Base-by-base conservation (phyloP, 106 monocot genomes). In the Chionographis japonica region DNA sequence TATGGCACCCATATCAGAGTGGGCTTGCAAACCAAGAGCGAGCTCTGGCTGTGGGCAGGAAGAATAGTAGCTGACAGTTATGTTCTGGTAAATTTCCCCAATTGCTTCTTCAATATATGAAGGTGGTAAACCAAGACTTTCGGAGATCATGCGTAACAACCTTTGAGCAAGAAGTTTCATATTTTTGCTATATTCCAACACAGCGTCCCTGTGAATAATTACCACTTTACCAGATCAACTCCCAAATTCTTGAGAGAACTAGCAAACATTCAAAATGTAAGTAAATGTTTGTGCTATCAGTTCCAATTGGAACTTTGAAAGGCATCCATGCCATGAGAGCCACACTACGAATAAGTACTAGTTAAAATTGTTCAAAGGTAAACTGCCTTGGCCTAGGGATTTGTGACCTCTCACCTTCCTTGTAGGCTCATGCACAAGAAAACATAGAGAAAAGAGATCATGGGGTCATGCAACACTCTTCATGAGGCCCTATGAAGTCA, bases 41-140 rank as follows among this genome's bases (percentile, higher is more conserved):
- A 99, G 87, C 66, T 99, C 98, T 52, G 98, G 98, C 69, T 90
- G 93, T 20, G 98, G 98, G 58, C 98, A 99, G 37, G 90, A 73
- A 3, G 93, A 75, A 43, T 99, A 98, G 69, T 85, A 98, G 81
- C 92, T 98, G 27, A 90, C 52, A 35, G 90, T 90, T 62, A 98
- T 90, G 61, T 99, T 99, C 72, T 99, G 98, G 60, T 93, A 81
- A 56, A 90, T 84, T 61, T 92, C 90, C 36, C 93, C 93, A 62
- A 99, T 55, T 54, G 78, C 83, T 3, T 90, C 83, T 79, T 87
- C 83, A 52, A 93, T 76, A 73, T 84, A 99, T 18, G 62, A 70
- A 52, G 74, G 75, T 38, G 68, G 77, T 52, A 99, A 37, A 40
- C 79, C 72, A 39, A 99, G 75, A 68, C 79, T 81, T 74, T 76